Base-by-base conservation (phyloP, 2,329 filamentous ascomycete genomes). In the Nothophoma quercina region DNA sequence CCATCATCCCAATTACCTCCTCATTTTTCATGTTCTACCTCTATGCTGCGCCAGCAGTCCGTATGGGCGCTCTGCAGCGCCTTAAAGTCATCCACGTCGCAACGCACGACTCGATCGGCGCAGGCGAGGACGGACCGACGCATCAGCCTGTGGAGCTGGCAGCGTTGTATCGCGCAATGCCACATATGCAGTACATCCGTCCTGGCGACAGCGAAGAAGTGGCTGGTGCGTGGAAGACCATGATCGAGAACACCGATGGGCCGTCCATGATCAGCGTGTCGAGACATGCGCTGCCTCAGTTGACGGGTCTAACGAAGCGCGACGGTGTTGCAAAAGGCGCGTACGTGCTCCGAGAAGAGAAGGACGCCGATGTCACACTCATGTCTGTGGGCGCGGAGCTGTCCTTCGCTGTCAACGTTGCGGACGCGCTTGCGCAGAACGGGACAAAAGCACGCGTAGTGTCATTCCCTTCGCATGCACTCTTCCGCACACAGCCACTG, bases 11-110 rank as follows among this genome's bases (percentile, higher is more conserved):
- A 0, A 71, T 86, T 28, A 87, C 84, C 1, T 79, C 80, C 0
- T 79, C 78, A 4, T 87, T 86, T 72, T 85, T 86, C 75, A 86
- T 87, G 81, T 86, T 86, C 69, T 86, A 86, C 59, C 71, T 82
- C 5, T 81, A 83, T 51, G 83, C 83, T 8, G 84, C 84, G 0
- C 80, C 83, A 0, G 84, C 78, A 6, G 78, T 86, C 2, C 81
- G 85, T 12, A 86, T 87, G 83, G 83, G 83, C 7, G 84, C 83
- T 3, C 74, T 85, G 1, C 79, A 83, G 43, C 67, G 77, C 19
- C 77, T 86, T 1, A 81, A 83, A 44, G 74, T 77, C 22, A 85
- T 87, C 43, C 84, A 87, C 63, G 76, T 82, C 25, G 85, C 84
- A 1, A 87, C 85, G 0, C 85, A 87, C 21, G 84, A 87, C 67